Evolutionary conservation across 768 basidiomycete species (phyloP).

Genomic region (Auricularia auricula-judae): DNA sequence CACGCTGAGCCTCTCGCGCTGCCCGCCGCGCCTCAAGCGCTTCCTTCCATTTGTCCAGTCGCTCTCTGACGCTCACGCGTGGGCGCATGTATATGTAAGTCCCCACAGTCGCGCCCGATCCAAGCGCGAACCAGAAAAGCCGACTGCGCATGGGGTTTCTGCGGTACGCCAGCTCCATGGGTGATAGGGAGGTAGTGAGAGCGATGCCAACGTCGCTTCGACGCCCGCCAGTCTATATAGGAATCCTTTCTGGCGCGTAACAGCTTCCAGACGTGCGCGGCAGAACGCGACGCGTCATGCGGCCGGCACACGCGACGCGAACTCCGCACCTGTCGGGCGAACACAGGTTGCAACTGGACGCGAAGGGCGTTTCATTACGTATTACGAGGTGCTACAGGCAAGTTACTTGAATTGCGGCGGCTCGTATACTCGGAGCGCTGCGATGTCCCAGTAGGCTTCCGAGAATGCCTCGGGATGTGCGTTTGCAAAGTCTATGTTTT

Average conservation of each 20-base stretch:
- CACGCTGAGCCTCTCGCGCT: neutral
- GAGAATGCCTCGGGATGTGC: slow-evolving; percentile 9
- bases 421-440: slow-evolving; percentile 8
- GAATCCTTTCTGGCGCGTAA: too few relatives aligned
- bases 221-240: too few relatives aligned
- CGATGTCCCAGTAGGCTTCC: slow-evolving; percentile 13
- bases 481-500: neutral
- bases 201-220: too few relatives aligned
- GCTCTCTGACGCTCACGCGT: neutral
- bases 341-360: too few relatives aligned
- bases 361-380: too few relatives aligned
- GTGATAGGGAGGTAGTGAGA: too few relatives aligned
- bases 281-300: too few relatives aligned
- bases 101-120: neutral
- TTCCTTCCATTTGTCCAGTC: neutral
- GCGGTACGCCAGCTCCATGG: too few relatives aligned
- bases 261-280: too few relatives aligned
- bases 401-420: neutral
- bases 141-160: neutral
- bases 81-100: neutral
- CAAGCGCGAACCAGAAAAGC: neutral
- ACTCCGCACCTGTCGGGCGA: too few relatives aligned
- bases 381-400: too few relatives aligned
- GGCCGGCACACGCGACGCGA: too few relatives aligned
- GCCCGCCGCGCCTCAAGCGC: neutral